phyloP scores from a whole-genome alignment of 2,329 filamentous ascomycete species.

The Pseudocercospora cruenta region DNA sequence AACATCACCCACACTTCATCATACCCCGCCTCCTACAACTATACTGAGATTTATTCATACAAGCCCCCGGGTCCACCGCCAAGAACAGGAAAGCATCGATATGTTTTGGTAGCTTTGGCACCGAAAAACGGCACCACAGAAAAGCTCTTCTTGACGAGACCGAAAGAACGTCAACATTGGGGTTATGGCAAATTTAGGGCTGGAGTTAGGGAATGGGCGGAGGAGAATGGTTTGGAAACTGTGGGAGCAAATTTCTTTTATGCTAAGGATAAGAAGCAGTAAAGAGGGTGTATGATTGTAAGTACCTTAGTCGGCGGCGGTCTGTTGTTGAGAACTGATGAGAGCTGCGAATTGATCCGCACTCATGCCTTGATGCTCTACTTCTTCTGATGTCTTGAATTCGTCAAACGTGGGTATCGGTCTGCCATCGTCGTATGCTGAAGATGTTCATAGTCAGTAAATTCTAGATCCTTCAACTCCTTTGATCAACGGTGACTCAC shows the following conservation, averaged over 20 bases:
- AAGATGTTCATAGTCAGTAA: not conserved
- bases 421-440: not conserved
- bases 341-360: not conserved
- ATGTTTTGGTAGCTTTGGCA: slow-evolving; percentile 59
- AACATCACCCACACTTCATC: slow-evolving; percentile 28
- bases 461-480: not conserved
- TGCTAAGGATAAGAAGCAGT: slow-evolving; percentile 55
- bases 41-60: slow-evolving; percentile 52
- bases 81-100: slow-evolving; percentile 61
- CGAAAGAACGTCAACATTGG: slow-evolving; percentile 59
- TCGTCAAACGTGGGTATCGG: not conserved
- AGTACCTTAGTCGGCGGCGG: too few relatives aligned
- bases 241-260: slow-evolving; percentile 55
- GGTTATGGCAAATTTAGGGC: slow-evolving; percentile 55
- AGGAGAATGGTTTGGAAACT: slow-evolving; percentile 52
- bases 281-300: too few relatives aligned
- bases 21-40: slow-evolving; percentile 2
- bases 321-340: not conserved
- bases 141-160: slow-evolving; percentile 48
- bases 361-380: not conserved
- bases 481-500: not conserved
- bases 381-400: not conserved
- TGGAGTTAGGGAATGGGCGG: slow-evolving; percentile 57
- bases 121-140: slow-evolving; percentile 50
- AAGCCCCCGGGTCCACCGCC: slow-evolving; percentile 59